Base-by-base conservation (phyloP, 148 eudicot genomes). In the Simmondsia chinensis region DNA sequence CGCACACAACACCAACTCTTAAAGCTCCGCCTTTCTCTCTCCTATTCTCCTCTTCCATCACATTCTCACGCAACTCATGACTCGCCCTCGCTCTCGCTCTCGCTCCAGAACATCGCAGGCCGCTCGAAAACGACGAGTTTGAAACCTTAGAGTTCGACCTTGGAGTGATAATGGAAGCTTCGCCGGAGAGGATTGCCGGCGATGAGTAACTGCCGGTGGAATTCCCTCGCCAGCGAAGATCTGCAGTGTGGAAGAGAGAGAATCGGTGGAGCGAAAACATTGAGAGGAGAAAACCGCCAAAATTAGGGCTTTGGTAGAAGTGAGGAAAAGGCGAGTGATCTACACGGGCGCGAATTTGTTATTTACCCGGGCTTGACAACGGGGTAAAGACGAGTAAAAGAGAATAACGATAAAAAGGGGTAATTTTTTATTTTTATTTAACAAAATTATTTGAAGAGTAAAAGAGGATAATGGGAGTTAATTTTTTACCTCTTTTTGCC, bases 1-100 rank as follows among this genome's bases (percentile, higher is more conserved):
- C 96, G 27, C 96, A 87, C 1, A 87, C 58, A 30, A 87, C 48
- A 39, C 88, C 96, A n/a, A 87, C 80, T 57, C 85, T 71, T 46
- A 87, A 58, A 11, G 68, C 57, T 42, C 29, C 56, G 4, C 49
- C 56, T 42, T 63, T 56, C 46, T 64, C 70, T 62, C 37, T 41
- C 51, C 41, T 49, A 12, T 39, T 25, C 10, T 50, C 66, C 32
- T 23, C 61, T 21, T 48, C 64, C 39, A 60, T 33, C 9, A 14
- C 33, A 6, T 3, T 18, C 33, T 9, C 28, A 35, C 55, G n/a
- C 65, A 28, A 49, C 63, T 4, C 38, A 44, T 9, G 18, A 46
- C n/a, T 61, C 49, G 10, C 5, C 21, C 23, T 24, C 14, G 24
- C 12, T 7, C 34, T 45, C 14, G 35, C 12, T 28, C 19, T 45